Evolutionary conservation across 2,329 filamentous ascomycete genomes (phyloP).

Genomic region (Pseudogymnoascus sp.): DNA sequence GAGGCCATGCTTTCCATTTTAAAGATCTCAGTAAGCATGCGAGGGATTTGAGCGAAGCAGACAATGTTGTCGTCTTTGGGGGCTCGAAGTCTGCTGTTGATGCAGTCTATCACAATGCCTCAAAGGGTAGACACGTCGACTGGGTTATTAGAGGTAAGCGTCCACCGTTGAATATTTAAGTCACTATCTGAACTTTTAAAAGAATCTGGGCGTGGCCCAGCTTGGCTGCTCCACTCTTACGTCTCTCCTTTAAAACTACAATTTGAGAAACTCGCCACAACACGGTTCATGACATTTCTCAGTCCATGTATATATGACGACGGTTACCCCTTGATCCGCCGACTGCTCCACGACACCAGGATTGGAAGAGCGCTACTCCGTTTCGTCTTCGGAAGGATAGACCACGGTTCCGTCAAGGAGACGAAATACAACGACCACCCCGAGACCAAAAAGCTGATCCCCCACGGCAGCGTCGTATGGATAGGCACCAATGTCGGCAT

Average conservation of each 20-base stretch:
- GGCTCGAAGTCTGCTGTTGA: conserved; percentile 32
- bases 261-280: conserved; percentile 57
- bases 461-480: conserved; percentile 41
- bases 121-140: conserved; percentile 33
- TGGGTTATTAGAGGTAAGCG: conserved; percentile 47
- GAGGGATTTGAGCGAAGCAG: background rate
- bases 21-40: background rate
- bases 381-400: conserved; percentile 47
- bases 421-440: conserved; percentile 46
- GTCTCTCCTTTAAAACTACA: conserved; percentile 29
- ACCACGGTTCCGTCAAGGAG: conserved; percentile 42
- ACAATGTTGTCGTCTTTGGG: background rate
- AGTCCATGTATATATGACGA: conserved; percentile 63
- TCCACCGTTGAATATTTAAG: background rate
- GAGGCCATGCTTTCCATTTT: conserved; percentile 26
- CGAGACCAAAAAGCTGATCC: conserved; percentile 42
- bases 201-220: background rate
- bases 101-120: conserved; percentile 31
- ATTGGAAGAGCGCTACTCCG: conserved; percentile 42
- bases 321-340: conserved; percentile 43
- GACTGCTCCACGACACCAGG: conserved; percentile 46
- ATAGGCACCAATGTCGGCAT: conserved; percentile 48
- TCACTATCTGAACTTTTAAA: background rate
- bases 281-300: conserved; percentile 61
- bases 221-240: background rate